Evolutionary conservation across 2,329 filamentous ascomycete genomes (phyloP).

Genomic region (Paracoccidioides lutzii): DNA sequence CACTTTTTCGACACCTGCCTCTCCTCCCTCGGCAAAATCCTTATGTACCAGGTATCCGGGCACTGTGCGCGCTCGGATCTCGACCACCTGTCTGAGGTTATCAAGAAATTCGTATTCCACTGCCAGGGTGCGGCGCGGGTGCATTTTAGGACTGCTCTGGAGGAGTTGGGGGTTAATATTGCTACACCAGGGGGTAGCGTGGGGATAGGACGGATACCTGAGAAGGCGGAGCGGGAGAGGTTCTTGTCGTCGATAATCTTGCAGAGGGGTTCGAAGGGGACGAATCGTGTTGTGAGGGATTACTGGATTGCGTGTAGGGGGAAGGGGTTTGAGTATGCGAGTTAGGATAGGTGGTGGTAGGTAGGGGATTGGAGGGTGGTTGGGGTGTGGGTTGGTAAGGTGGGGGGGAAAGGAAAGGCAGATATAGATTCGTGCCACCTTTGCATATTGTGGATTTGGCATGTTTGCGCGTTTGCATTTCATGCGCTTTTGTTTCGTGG

Average conservation of each 20-base stretch:
- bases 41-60: slow-evolving; percentile 31
- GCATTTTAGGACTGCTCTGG: slow-evolving; percentile 25
- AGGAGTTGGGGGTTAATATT: slow-evolving; percentile 13
- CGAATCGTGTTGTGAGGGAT: slow-evolving; percentile 26
- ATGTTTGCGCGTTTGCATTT: neutral
- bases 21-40: slow-evolving; percentile 26
- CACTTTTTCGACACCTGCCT: slow-evolving; percentile 25
- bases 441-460: too few relatives aligned
- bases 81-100: slow-evolving; percentile 28
- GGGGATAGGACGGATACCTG: slow-evolving; percentile 14
- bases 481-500: neutral
- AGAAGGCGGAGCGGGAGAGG: slow-evolving; percentile 26
- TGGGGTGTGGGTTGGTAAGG: neutral
- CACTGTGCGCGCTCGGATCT: slow-evolving; percentile 35
- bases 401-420: neutral
- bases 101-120: slow-evolving; percentile 31
- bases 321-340: slow-evolving; percentile 27
- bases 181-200: neutral
- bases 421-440: too few relatives aligned
- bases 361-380: neutral
- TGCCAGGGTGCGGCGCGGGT: slow-evolving; percentile 28
- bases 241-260: slow-evolving; percentile 29
- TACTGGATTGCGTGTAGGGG: slow-evolving; percentile 36
- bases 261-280: slow-evolving; percentile 27
- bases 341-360: neutral